phyloP scores from a whole-genome alignment of 139 green algal species.

The Nannochloris sp. region DNA sequence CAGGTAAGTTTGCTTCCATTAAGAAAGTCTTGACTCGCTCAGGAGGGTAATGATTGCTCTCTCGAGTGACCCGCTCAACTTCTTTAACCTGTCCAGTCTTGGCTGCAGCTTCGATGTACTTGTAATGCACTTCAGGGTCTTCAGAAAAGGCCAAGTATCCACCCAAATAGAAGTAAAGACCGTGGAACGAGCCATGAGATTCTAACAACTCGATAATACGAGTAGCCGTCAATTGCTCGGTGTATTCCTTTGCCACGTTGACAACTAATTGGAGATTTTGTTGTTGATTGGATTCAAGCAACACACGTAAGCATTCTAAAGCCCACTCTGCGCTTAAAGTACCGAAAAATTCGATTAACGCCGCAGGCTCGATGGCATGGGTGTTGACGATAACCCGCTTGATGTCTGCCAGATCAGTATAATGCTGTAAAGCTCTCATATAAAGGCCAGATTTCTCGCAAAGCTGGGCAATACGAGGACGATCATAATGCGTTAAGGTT shows the following conservation, averaged over 20 bases:
- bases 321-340: slow-evolving; percentile 93
- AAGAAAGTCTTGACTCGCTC: slow-evolving; percentile 90
- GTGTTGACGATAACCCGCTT: slow-evolving; percentile 96
- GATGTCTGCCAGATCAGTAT: slow-evolving; percentile 96
- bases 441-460: slow-evolving; percentile 99
- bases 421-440: slow-evolving; percentile 97
- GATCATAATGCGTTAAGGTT: slow-evolving; percentile 95
- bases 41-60: slow-evolving; percentile 85
- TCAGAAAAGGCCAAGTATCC: slow-evolving; percentile 77
- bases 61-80: slow-evolving; percentile 95
- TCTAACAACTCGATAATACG: slow-evolving; percentile 92
- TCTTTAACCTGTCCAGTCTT: slow-evolving; percentile 84
- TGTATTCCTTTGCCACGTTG: slow-evolving; percentile 96
- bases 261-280: slow-evolving; percentile 86
- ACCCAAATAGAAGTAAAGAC: slow-evolving; percentile 97
- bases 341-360: slow-evolving; percentile 94
- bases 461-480: slow-evolving; percentile 92
- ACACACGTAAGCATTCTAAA: slow-evolving; percentile 70
- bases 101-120: slow-evolving; percentile 98
- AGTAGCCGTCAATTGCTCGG: slow-evolving; percentile 79
- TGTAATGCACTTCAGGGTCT: slow-evolving; percentile 94
- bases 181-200: slow-evolving; percentile 80
- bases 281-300: slow-evolving; percentile 82
- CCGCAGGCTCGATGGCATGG: slow-evolving; percentile 88
- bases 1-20: slow-evolving; percentile 98